Evolutionary conservation across 1,284 basidiomycete genomes (phyloP).

Genomic region (Leccinum subfulvum): DNA sequence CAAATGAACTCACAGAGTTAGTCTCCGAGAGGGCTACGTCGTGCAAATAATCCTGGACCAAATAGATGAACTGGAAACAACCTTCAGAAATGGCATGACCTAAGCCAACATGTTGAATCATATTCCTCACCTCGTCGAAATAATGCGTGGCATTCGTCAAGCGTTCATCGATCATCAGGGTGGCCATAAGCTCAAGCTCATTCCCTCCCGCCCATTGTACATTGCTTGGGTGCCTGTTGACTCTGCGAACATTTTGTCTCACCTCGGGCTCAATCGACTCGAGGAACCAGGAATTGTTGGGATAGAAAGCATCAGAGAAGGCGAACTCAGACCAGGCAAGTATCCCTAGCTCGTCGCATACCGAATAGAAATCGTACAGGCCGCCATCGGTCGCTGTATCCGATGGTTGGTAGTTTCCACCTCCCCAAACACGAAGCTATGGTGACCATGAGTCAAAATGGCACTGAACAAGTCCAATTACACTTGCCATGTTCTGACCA

Average conservation of each 20-base stretch:
- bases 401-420: slow-evolving; percentile 52
- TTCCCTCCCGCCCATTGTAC: slow-evolving; percentile 64
- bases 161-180: slow-evolving; percentile 22
- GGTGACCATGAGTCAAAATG: background rate
- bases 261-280: slow-evolving; percentile 47
- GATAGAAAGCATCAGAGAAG: slow-evolving; percentile 60
- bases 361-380: slow-evolving; percentile 55
- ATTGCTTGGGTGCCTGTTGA: slow-evolving; percentile 26
- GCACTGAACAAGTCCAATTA: background rate
- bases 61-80: slow-evolving; percentile 41
- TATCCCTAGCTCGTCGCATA: slow-evolving; percentile 64
- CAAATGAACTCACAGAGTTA: slow-evolving; percentile 40
- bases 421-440: slow-evolving; percentile 59
- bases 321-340: slow-evolving; percentile 63
- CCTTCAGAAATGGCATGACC: background rate
- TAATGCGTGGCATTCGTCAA: slow-evolving; percentile 43
- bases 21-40: slow-evolving; percentile 31
- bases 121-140: slow-evolving; percentile 44
- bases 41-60: slow-evolving; percentile 56
- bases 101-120: background rate
- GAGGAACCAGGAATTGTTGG: slow-evolving; percentile 36
- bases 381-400: slow-evolving; percentile 42
- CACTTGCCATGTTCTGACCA: slow-evolving; percentile 58
- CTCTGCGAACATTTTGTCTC: slow-evolving; percentile 53
- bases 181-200: slow-evolving; percentile 58